These are phyloP conservation scores for Zygosaccharomyces lentus DNA, from an alignment of 805 yeast genomes.

Conservation along the genomic window DNA sequence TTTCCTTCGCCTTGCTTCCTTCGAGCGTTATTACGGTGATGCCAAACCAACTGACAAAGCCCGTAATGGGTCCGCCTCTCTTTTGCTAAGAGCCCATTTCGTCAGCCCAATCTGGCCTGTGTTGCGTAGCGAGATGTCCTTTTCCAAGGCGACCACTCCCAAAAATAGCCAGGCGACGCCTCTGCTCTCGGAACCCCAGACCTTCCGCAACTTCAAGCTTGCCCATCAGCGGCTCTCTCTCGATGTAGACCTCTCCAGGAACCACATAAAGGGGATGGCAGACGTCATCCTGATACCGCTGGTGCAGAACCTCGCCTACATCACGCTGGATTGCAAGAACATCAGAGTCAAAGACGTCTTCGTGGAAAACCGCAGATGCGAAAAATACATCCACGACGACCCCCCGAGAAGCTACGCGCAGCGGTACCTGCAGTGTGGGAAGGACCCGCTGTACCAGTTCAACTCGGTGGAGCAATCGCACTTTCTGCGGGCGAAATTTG, in stretches of 20 bases:
- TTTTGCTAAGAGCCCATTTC: neutral
- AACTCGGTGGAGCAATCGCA: conserved; percentile 35
- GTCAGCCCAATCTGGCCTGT: neutral
- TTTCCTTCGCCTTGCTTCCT: too few species aligned
- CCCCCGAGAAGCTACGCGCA: conserved; percentile 19
- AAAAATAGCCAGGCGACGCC: conserved; percentile 16
- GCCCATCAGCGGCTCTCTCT: conserved; percentile 81
- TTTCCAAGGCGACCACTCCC: conserved; percentile 28
- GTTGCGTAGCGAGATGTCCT: conserved; percentile 21
- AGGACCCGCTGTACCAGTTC: conserved; percentile 20
- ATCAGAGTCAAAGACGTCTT: conserved; percentile 58
- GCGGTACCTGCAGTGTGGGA: conserved; percentile 14
- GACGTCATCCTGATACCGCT: conserved; percentile 78
- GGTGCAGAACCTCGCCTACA: conserved; percentile 49
- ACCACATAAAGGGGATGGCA: conserved; percentile 63
- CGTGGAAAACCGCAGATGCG: conserved; percentile 54
- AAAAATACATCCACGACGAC: conserved; percentile 33
- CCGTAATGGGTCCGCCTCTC: neutral
- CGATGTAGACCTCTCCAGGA: conserved; percentile 70
- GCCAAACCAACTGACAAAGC: neutral
- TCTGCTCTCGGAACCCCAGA: conserved; percentile 7
- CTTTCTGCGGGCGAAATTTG: conserved; percentile 30
- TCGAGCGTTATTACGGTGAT: too few species aligned
- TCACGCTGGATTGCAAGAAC: conserved; percentile 79
- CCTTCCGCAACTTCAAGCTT: conserved; percentile 47